Percentiles rank a stretch among this genome's conserved stretches.
Evolutionary conservation across 371 early-diverging fungal species (phyloP).

Genomic region (Mortierella sp.): DNA sequence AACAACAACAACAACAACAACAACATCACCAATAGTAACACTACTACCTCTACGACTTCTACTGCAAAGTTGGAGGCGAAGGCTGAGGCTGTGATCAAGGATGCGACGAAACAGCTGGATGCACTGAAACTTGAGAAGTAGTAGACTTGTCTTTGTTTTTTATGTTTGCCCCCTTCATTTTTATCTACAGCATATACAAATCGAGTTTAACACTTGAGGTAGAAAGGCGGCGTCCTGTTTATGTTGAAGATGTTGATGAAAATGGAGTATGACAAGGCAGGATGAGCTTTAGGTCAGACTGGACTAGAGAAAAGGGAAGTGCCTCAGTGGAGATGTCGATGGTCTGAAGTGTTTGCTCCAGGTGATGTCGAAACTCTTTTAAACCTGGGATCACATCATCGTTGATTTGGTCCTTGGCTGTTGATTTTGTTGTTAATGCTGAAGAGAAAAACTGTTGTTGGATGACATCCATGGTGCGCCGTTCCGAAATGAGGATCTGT

Average conservation of each 20-base stretch:
- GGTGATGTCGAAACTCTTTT: background rate
- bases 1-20: too few species aligned
- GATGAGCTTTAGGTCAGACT: slow-evolving; percentile 30
- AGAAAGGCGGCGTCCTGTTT: too few species aligned
- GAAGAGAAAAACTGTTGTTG: slow-evolving; percentile 22
- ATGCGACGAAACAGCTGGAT: slow-evolving; percentile 19
- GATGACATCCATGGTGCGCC: slow-evolving; percentile 13
- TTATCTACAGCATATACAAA: background rate
- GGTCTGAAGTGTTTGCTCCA: background rate
- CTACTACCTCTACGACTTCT: background rate
- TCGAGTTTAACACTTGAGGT: background rate
- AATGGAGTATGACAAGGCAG: slow-evolving; percentile 3
- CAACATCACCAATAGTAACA: background rate
- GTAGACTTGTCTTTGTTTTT: background rate
- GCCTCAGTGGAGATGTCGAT: background rate
- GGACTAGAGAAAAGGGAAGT: slow-evolving; percentile 7
- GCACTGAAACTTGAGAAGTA: slow-evolving; percentile 20
- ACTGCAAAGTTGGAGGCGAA: background rate
- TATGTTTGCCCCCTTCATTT: background rate
- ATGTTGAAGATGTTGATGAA: background rate
- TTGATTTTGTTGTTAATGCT: background rate
- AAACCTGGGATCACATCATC: background rate
- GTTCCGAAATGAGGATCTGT: slow-evolving; percentile 33
- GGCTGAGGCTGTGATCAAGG: background rate
- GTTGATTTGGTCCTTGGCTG: background rate